Evolutionary conservation across 352 stramenopile genomes (phyloP).

Genomic region (Globisporangium sylvaticum): DNA sequence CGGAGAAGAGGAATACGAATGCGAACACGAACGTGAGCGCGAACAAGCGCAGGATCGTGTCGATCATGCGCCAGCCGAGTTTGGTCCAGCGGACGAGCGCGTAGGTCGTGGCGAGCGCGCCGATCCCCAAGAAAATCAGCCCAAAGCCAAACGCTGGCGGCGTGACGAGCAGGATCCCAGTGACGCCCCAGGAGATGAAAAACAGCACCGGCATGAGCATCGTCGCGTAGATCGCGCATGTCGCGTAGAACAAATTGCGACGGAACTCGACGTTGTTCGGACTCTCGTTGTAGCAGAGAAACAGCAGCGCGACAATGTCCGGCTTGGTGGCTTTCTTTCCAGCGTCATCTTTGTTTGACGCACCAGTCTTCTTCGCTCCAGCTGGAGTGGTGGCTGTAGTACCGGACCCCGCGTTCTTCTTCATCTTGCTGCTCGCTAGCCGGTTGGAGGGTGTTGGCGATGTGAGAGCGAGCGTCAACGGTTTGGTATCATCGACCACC

Average conservation of each 20-base stretch:
- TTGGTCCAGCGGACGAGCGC: slow-evolving; percentile 52
- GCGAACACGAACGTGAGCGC: slow-evolving; percentile 44
- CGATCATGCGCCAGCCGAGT: slow-evolving; percentile 83
- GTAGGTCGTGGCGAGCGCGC: slow-evolving; percentile 38
- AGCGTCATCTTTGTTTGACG: background rate
- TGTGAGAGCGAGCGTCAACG: background rate
- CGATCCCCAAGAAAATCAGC: slow-evolving; percentile 69
- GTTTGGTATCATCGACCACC: slow-evolving; percentile 20
- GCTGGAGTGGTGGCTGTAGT: background rate
- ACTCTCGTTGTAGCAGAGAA: slow-evolving; percentile 76
- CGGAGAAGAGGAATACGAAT: slow-evolving; percentile 79
- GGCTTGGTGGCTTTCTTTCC: slow-evolving; percentile 21
- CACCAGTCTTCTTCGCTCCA: background rate
- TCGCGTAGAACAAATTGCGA: slow-evolving; percentile 79
- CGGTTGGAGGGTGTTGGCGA: background rate
- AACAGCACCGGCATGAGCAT: slow-evolving; percentile 55
- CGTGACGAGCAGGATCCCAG: slow-evolving; percentile 59
- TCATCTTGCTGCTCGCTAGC: slow-evolving; percentile 13
- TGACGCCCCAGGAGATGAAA: slow-evolving; percentile 71
- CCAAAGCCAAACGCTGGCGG: slow-evolving; percentile 76
- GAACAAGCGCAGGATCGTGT: slow-evolving; percentile 49
- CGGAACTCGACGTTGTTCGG: slow-evolving; percentile 59
- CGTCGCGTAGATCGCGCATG: slow-evolving; percentile 45
- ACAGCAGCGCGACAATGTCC: slow-evolving; percentile 71
- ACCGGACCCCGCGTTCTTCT: slow-evolving; percentile 1